A percentile compares a stretch with the other conserved stretches of the same genome.
Conservation (phyloP, 1,284 basidiomycete genomes). For the Sparassis latifolia region DNA sequence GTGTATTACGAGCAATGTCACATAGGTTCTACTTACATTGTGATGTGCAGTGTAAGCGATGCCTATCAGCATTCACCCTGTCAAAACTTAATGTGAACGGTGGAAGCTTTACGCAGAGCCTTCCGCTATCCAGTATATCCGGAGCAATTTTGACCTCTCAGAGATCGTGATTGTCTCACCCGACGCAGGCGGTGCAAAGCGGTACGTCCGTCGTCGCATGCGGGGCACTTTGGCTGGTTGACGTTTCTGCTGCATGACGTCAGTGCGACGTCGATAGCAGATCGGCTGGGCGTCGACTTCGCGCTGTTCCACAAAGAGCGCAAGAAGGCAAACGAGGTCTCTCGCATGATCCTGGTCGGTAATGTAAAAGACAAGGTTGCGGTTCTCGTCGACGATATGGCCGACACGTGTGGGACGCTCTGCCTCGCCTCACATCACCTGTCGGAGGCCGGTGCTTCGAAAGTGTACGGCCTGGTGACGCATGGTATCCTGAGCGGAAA, state of each 20-base stretch:
- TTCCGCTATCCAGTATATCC: conserved; percentile 92
- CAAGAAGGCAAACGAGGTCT: conserved; percentile 99
- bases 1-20: conserved; percentile 30
- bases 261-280: conserved; percentile 96
- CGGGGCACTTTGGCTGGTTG: conserved; percentile 1
- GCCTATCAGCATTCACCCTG: conserved; percentile 10
- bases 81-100: conserved; percentile 21
- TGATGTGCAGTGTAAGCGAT: conserved; percentile 41
- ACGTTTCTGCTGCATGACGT: conserved; percentile 1
- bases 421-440: conserved; percentile 90
- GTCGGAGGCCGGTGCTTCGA: conserved; percentile 82
- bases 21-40: conserved; percentile 13
- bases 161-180: conserved; percentile 97
- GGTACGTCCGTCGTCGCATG: conserved; percentile 43
- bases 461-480: conserved; percentile 92
- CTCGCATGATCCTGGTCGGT: conserved; percentile 97
- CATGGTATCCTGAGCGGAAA: conserved; percentile 95
- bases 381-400: conserved; percentile 99
- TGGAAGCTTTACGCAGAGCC: conserved; percentile 93
- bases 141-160: conserved; percentile 82
- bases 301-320: conserved; percentile 99
- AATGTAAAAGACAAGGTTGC: conserved; percentile 91
- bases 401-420: conserved; percentile 97
- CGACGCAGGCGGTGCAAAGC: conserved; percentile 97
- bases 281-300: conserved; percentile 95